Evolutionary conservation across 345 rosid species (phyloP).

Genomic region (Turnera subulata): DNA sequence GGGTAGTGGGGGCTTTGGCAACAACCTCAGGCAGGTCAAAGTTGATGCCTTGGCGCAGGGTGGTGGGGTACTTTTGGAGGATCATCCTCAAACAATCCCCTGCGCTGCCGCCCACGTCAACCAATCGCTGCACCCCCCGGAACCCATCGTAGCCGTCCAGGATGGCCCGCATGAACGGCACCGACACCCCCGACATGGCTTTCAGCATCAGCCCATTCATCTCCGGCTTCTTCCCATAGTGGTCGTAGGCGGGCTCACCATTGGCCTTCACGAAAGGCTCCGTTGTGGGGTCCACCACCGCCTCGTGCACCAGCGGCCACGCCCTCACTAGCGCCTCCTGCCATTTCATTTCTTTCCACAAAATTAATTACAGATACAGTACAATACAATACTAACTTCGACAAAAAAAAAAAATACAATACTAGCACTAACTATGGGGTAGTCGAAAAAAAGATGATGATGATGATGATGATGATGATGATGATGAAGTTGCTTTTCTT

Average conservation of each 20-base stretch:
- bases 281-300: slow-evolving; percentile 55
- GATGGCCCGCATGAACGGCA: slow-evolving; percentile 75
- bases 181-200: slow-evolving; percentile 92
- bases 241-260: slow-evolving; percentile 58
- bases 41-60: slow-evolving; percentile 56
- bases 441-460: too few species aligned
- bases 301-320: slow-evolving; percentile 79
- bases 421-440: too few species aligned
- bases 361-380: background rate
- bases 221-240: slow-evolving; percentile 72
- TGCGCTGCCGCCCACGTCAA: slow-evolving; percentile 93
- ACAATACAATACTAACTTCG: background rate
- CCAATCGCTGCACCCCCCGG: slow-evolving; percentile 42
- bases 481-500: too few species aligned
- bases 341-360: background rate
- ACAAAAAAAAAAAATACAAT: background rate
- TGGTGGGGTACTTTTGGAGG: slow-evolving; percentile 37
- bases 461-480: too few species aligned
- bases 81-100: slow-evolving; percentile 95
- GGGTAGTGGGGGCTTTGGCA: slow-evolving; percentile 63
- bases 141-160: slow-evolving; percentile 72
- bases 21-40: slow-evolving; percentile 88
- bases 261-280: slow-evolving; percentile 78
- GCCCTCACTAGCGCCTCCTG: slow-evolving; percentile 73
- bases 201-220: slow-evolving; percentile 80